Conservation (phyloP, 495 filamentous ascomycete genomes). For the Platismatia glauca region DNA sequence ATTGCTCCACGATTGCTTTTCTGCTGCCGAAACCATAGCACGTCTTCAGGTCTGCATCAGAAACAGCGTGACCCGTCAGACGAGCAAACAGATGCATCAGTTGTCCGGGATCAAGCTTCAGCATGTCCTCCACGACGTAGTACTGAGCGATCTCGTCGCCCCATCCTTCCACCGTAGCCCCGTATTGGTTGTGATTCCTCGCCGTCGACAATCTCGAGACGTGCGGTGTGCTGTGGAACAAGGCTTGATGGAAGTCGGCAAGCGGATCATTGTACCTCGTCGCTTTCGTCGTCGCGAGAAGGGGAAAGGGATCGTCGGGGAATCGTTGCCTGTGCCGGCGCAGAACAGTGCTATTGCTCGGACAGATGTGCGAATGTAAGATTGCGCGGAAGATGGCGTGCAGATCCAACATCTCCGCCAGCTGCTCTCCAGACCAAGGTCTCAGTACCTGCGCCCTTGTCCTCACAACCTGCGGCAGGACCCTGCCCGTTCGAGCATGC, state of each 20-base stretch:
- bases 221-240: constrained; percentile 24
- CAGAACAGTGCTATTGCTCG: constrained; percentile 50
- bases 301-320: constrained; percentile 39
- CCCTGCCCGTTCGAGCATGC: constrained; percentile 42
- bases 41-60: background rate
- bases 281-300: constrained; percentile 44
- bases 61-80: constrained; percentile 26
- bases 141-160: constrained; percentile 55
- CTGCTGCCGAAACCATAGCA: constrained; percentile 19
- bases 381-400: constrained; percentile 42
- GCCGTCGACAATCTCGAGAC: constrained; percentile 10
- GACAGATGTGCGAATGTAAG: constrained; percentile 47
- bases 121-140: constrained; percentile 57
- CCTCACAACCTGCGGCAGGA: constrained; percentile 33
- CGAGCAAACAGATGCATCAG: constrained; percentile 48
- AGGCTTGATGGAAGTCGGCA: constrained; percentile 6
- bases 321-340: constrained; percentile 49
- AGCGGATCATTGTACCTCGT: constrained; percentile 32
- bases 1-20: constrained; percentile 47
- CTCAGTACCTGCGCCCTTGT: constrained; percentile 48
- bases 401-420: constrained; percentile 51
- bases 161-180: constrained; percentile 46
- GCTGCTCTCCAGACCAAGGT: constrained; percentile 44
- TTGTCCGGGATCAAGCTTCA: constrained; percentile 53
- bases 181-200: constrained; percentile 33